These are phyloP conservation scores for Pseudovirgaria hyperparasitica DNA, from an alignment of 2,329 filamentous ascomycete genomes.

Conservation along the genomic window DNA sequence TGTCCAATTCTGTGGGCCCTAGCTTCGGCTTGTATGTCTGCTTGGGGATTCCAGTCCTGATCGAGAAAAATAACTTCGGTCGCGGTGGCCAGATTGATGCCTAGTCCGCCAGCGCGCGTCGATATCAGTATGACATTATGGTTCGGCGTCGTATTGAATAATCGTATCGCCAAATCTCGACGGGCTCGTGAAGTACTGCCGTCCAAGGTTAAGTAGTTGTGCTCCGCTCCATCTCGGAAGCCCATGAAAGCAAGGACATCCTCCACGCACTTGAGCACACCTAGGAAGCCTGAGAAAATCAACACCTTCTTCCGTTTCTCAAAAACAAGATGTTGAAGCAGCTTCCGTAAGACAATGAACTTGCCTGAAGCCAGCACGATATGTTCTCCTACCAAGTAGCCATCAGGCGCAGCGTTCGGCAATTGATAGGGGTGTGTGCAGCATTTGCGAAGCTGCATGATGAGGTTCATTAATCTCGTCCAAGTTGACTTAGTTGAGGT, in stretches of 20 bases:
- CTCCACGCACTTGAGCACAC: conserved; percentile 38
- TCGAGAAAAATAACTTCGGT: conserved; percentile 45
- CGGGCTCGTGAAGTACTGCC: conserved; percentile 35
- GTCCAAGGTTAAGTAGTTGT: conserved; percentile 38
- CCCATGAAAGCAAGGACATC: conserved; percentile 36
- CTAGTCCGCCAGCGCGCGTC: conserved; percentile 42
- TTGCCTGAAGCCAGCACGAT: conserved; percentile 41
- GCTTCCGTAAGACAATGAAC: conserved; percentile 41
- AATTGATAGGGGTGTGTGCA: conserved; percentile 44
- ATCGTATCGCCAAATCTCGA: conserved; percentile 38
- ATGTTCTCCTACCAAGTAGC: conserved; percentile 34
- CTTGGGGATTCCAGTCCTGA: conserved; percentile 43
- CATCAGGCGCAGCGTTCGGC: conserved; percentile 30
- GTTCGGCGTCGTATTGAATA: conserved; percentile 37
- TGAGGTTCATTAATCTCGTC: conserved; percentile 40
- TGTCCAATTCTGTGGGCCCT: conserved; percentile 44
- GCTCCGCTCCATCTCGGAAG: conserved; percentile 22
- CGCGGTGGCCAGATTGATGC: conserved; percentile 41
- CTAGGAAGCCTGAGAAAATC: conserved; percentile 44
- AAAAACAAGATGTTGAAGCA: conserved; percentile 36
- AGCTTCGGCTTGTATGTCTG: conserved; percentile 41
- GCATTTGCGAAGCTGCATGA: conserved; percentile 44
- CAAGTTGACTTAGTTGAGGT: conserved; percentile 24
- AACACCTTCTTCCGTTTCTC: conserved; percentile 40
- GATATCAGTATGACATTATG: conserved; percentile 44